Conservation (phyloP, 169 alveolate genomes). For the Plasmodium inui region DNA sequence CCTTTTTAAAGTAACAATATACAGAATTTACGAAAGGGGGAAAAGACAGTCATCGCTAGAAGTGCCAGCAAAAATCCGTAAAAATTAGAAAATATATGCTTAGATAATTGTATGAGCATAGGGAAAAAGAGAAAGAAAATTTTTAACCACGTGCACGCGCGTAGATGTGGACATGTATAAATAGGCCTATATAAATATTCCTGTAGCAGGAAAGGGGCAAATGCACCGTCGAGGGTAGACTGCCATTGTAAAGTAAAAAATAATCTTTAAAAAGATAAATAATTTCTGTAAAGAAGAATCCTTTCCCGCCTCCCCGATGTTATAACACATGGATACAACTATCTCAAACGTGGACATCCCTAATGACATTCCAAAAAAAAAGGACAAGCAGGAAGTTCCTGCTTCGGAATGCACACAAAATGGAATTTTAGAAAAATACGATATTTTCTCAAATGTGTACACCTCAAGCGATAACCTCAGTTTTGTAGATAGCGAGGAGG, state of each 20-base stretch:
- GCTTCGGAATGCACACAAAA: constrained; percentile 33
- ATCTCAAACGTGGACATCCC: neutral
- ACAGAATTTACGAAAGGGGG: neutral
- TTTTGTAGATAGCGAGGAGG: constrained; percentile 75
- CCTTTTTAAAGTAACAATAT: neutral
- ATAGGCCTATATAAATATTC: neutral
- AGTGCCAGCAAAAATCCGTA: neutral
- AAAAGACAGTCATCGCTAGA: neutral
- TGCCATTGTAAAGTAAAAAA: neutral
- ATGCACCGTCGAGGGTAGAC: neutral
- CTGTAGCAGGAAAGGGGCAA: neutral
- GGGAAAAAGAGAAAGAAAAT: neutral
- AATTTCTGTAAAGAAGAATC: neutral
- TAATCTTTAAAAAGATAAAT: neutral
- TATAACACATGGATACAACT: constrained; percentile 33
- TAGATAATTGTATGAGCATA: neutral
- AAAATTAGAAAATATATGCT: neutral
- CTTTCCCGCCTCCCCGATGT: neutral
- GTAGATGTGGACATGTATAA: neutral
- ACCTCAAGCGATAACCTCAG: constrained; percentile 60
- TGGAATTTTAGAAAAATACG: constrained; percentile 68
- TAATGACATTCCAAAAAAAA: constrained; percentile 14
- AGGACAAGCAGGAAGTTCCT: constrained; percentile 22
- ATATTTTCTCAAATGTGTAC: constrained; percentile 65
- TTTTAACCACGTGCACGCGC: neutral